Evolutionary conservation across 129 eudicot genomes (phyloP).

Genomic region (Apium graveolens): DNA sequence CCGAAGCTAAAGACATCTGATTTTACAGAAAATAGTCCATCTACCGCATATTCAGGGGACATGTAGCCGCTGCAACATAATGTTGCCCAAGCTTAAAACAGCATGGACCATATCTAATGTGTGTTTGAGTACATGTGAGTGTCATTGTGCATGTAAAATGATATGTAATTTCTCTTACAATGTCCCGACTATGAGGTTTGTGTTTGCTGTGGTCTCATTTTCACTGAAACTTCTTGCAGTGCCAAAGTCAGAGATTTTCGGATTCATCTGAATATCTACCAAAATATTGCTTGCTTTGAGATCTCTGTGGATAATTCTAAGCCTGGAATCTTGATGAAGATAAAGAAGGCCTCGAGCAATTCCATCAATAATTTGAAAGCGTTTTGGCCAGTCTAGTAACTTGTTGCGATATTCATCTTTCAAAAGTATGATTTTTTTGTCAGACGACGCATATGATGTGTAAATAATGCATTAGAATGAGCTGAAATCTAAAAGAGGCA

Average conservation of each 20-base stretch:
- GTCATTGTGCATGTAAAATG: not conserved
- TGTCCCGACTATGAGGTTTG: not conserved
- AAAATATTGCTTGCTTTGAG: conserved; percentile 5
- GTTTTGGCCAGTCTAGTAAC: conserved; percentile 2
- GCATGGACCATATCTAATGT: not conserved
- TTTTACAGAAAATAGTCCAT: not conserved
- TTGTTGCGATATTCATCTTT: not conserved
- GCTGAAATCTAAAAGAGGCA: not conserved
- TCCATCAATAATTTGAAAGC: conserved; percentile 1
- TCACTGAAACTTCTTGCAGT: not conserved
- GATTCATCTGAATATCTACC: not conserved
- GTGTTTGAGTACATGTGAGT: not conserved
- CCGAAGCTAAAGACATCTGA: not conserved
- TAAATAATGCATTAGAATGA: not conserved
- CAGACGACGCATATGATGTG: not conserved
- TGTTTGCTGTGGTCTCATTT: not conserved
- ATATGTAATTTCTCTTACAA: not conserved
- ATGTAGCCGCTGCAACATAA: conserved; percentile 1
- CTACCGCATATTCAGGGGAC: not conserved
- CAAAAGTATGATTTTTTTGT: not conserved
- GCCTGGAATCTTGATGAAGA: not conserved
- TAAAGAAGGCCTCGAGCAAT: conserved; percentile 2
- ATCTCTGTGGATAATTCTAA: conserved; percentile 1
- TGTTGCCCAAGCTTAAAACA: not conserved
- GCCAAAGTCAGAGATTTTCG: not conserved